Conservation (phyloP, 331 rosid species). For the Pyracantha coccinea region DNA sequence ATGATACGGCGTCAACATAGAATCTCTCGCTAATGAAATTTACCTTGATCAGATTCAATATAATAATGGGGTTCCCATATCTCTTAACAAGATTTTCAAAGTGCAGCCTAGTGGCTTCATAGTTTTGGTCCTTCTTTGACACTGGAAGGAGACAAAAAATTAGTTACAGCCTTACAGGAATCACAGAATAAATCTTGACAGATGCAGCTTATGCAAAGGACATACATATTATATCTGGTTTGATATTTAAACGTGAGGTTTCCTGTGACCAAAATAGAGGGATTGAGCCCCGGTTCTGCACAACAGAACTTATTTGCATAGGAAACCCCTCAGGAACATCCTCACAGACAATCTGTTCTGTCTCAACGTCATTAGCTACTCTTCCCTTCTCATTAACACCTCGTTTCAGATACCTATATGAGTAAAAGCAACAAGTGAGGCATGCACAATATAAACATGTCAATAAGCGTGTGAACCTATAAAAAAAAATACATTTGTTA, state of each 20-base stretch:
- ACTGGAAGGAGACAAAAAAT: constrained; percentile 20
- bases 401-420: constrained; percentile 46
- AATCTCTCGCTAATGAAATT: neutral
- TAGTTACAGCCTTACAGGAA: neutral
- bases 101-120: constrained; percentile 48
- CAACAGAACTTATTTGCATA: constrained; percentile 36
- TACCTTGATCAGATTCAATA: constrained; percentile 49
- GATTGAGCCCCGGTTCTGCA: constrained; percentile 51
- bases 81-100: constrained; percentile 44
- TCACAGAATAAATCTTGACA: neutral
- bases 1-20: neutral
- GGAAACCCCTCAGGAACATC: constrained; percentile 36
- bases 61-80: constrained; percentile 46
- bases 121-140: constrained; percentile 37
- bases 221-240: constrained; percentile 49
- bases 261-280: constrained; percentile 56
- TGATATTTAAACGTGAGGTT: constrained; percentile 42
- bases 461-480: neutral
- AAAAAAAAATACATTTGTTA: neutral
- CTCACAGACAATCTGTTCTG: constrained; percentile 44
- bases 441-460: neutral
- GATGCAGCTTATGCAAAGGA: neutral
- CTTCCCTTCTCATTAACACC: constrained; percentile 48
- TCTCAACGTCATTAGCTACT: constrained; percentile 52
- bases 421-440: neutral